Percentiles rank a stretch among this genome's conserved stretches.
Conservation (phyloP, 345 rosid genomes). For the Trapa bicornis region DNA sequence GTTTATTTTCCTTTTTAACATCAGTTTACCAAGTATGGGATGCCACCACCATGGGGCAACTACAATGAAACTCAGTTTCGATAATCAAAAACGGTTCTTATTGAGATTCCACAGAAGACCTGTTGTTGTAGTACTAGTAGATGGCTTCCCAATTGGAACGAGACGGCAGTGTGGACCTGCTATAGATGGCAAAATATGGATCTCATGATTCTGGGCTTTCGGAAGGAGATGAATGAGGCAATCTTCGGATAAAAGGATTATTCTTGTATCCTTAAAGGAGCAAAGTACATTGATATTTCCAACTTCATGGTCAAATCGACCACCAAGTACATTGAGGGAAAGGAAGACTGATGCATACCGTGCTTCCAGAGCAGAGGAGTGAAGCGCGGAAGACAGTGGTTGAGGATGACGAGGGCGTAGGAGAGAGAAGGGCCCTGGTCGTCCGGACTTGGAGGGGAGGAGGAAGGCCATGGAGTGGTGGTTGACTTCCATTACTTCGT, state of each 20-base stretch:
- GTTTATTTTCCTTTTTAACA: neutral
- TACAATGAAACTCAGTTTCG: neutral
- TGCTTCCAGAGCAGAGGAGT: slow-evolving; percentile 80
- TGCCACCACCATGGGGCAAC: neutral
- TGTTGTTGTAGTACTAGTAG: slow-evolving; percentile 56
- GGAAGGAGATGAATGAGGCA: slow-evolving; percentile 79
- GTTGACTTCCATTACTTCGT: slow-evolving; percentile 43
- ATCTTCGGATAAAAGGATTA: slow-evolving; percentile 64
- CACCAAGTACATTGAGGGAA: slow-evolving; percentile 58
- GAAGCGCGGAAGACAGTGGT: slow-evolving; percentile 60
- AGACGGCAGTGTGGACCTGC: slow-evolving; percentile 92
- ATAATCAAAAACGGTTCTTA: slow-evolving; percentile 23
- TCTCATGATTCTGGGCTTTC: slow-evolving; percentile 49
- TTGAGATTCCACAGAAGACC: slow-evolving; percentile 90
- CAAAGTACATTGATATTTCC: slow-evolving; percentile 73
- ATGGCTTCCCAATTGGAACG: slow-evolving; percentile 65
- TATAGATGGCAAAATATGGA: slow-evolving; percentile 40
- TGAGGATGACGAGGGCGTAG: slow-evolving; percentile 66
- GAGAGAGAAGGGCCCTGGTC: slow-evolving; percentile 17
- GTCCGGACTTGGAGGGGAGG: slow-evolving; percentile 29
- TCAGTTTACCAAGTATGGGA: too few species aligned
- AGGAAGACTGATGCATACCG: slow-evolving; percentile 23
- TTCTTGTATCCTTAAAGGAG: slow-evolving; percentile 40
- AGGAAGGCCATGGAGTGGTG: slow-evolving; percentile 63
- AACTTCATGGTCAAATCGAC: slow-evolving; percentile 88